Evolutionary conservation across 176 grass and related monocot genomes (phyloP).

Genomic region (Aegilops umbellulata): DNA sequence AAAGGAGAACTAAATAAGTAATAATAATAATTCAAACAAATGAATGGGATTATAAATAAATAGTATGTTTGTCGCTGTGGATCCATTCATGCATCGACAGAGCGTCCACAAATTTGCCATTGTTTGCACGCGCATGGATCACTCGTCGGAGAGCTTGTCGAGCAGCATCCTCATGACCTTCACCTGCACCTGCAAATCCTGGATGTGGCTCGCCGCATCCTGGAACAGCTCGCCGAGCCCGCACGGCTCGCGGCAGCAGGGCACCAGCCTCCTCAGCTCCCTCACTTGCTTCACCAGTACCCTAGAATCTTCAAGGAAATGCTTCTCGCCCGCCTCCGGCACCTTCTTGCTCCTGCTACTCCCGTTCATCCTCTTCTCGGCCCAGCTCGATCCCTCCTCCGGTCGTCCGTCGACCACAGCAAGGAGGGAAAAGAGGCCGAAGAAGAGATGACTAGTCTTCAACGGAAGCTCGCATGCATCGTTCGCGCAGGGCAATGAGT

Average conservation of each 20-base stretch:
- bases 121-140: not conserved
- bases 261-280: constrained; percentile 55
- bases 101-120: not conserved
- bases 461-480: constrained; percentile 11
- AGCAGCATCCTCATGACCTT: constrained; percentile 50
- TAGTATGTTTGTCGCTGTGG: not conserved
- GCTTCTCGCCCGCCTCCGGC: constrained; percentile 12
- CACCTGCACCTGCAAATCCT: constrained; percentile 42
- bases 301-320: constrained; percentile 21
- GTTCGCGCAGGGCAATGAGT: constrained; percentile 9
- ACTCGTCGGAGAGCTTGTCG: constrained; percentile 45
- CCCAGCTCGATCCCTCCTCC: not conserved
- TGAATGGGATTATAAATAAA: constrained; percentile 7
- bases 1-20: not conserved
- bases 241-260: constrained; percentile 30
- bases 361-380: constrained; percentile 26
- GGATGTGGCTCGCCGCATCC: constrained; percentile 42
- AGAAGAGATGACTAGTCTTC: not conserved
- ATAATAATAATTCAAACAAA: not conserved
- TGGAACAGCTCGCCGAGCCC: constrained; percentile 49
- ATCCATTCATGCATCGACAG: not conserved
- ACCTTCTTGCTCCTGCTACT: not conserved
- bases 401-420: not conserved
- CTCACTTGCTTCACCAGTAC: constrained; percentile 39
- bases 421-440: not conserved